Percentiles rank a stretch among this genome's conserved stretches.
Evolutionary conservation across 2,329 filamentous ascomycete species (phyloP).

Genomic region (Cercospora beticola): DNA sequence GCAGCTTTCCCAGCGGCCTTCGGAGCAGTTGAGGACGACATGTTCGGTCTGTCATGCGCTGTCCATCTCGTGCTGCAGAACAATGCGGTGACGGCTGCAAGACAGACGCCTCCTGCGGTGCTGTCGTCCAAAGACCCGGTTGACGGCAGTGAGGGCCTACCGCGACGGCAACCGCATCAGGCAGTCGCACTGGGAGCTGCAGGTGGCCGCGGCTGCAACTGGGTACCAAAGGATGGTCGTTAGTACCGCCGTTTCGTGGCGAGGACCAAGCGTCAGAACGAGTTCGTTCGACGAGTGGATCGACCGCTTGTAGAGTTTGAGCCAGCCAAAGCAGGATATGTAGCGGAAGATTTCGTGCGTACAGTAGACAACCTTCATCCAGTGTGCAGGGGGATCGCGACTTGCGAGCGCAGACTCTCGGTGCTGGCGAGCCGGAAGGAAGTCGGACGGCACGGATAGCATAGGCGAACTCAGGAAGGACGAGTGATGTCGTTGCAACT

Average conservation of each 20-base stretch:
- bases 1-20: neutral
- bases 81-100: slow-evolving; percentile 10
- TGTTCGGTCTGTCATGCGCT: slow-evolving; percentile 2
- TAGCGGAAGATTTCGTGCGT: slow-evolving; percentile 8
- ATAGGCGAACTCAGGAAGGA: neutral
- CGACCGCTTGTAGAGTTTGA: slow-evolving; percentile 23
- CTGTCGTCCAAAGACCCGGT: slow-evolving; percentile 19
- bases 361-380: slow-evolving; percentile 16
- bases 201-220: slow-evolving; percentile 12
- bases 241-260: slow-evolving; percentile 23
- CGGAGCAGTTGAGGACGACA: neutral
- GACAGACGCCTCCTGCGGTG: slow-evolving; percentile 20
- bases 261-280: no score
- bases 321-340: slow-evolving; percentile 23
- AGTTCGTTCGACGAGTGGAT: slow-evolving; percentile 24
- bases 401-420: no score
- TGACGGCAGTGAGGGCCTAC: slow-evolving; percentile 16
- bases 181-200: slow-evolving; percentile 1
- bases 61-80: neutral
- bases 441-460: neutral
- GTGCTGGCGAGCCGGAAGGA: neutral
- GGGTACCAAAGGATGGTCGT: neutral
- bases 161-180: neutral
- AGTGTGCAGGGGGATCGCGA: no score
- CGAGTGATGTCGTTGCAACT: neutral